Percentiles rank a stretch among this genome's conserved stretches.
Conservation (phyloP, 768 basidiomycete genomes). For the Gelatoporia subvermispora region DNA sequence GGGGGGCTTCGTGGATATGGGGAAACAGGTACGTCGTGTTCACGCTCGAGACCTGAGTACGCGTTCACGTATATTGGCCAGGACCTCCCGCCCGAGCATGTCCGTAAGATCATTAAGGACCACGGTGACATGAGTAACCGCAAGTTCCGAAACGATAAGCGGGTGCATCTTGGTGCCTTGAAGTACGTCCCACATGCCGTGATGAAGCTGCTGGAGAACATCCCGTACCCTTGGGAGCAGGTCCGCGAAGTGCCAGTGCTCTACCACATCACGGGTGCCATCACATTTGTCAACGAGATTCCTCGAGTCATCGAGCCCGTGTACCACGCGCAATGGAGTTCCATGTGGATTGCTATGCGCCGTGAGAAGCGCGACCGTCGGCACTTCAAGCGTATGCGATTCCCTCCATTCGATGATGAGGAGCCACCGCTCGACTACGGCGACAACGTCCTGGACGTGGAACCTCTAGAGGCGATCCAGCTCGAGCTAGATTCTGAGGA, state of each 20-base stretch:
- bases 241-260: slow-evolving; percentile 97
- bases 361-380: slow-evolving; percentile 97
- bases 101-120: slow-evolving; percentile 99
- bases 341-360: slow-evolving; percentile 99
- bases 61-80: slow-evolving; percentile 23
- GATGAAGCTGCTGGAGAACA: slow-evolving; percentile 98
- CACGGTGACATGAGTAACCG: slow-evolving; percentile 99
- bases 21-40: slow-evolving; percentile 68
- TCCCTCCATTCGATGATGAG: slow-evolving; percentile 99
- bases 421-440: slow-evolving; percentile 99
- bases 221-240: slow-evolving; percentile 98
- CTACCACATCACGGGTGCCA: slow-evolving; percentile 98
- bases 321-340: slow-evolving; percentile 99
- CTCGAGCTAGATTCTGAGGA: slow-evolving; percentile 91
- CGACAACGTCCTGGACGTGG: slow-evolving; percentile 97
- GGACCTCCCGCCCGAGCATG: slow-evolving; percentile 96
- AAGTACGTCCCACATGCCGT: slow-evolving; percentile 99
- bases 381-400: slow-evolving; percentile 99
- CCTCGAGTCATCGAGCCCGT: slow-evolving; percentile 96
- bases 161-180: slow-evolving; percentile 96
- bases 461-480: slow-evolving; percentile 96
- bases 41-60: neutral
- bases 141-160: slow-evolving; percentile 99
- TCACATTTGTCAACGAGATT: slow-evolving; percentile 98
- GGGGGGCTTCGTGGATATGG: slow-evolving; percentile 87